Evolutionary conservation across 2,329 filamentous ascomycete species (phyloP).

Genomic region (Aspergillus costaricaensis): DNA sequence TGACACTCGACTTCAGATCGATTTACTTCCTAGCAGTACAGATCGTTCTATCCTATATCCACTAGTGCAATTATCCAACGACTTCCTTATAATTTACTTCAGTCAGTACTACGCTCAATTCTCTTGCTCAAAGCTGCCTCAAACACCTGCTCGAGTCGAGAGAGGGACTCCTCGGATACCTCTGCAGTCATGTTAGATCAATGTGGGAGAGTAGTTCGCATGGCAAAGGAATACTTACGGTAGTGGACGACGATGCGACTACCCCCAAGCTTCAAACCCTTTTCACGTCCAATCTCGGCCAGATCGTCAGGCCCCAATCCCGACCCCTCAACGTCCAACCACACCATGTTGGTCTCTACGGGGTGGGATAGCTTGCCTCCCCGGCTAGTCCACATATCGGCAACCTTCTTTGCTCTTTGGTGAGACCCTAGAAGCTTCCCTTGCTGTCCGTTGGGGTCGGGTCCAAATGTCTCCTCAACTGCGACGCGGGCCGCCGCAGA

Average conservation of each 20-base stretch:
- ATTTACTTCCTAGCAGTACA: neutral
- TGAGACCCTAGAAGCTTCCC: conserved; percentile 65
- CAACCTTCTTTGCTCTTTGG: conserved; percentile 62
- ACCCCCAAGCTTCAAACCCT: conserved; percentile 59
- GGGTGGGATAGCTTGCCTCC: conserved; percentile 70
- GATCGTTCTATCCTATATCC: neutral
- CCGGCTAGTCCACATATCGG: conserved; percentile 65
- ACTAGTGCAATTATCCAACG: conserved; percentile 18
- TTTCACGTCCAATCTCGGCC: conserved; percentile 56
- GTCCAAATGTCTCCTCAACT: conserved; percentile 75
- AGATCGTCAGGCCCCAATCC: conserved; percentile 57
- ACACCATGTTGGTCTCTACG: conserved; percentile 90
- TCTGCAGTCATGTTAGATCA: conserved; percentile 45
- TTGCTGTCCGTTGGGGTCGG: conserved; percentile 57
- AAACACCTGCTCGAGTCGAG: conserved; percentile 60
- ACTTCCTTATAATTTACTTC: conserved; percentile 37
- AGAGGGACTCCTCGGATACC: conserved; percentile 66
- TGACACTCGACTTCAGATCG: no score
- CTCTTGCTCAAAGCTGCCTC: conserved; percentile 37
- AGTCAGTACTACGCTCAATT: conserved; percentile 33
- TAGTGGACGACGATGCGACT: conserved; percentile 69
- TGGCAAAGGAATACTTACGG: conserved; percentile 41
- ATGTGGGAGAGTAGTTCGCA: neutral
- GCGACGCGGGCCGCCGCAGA: conserved; percentile 74
- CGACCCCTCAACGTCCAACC: conserved; percentile 70